Base-by-base conservation (phyloP, 1,139 yeast genomes). In the Hyphopichia khmerensis region DNA sequence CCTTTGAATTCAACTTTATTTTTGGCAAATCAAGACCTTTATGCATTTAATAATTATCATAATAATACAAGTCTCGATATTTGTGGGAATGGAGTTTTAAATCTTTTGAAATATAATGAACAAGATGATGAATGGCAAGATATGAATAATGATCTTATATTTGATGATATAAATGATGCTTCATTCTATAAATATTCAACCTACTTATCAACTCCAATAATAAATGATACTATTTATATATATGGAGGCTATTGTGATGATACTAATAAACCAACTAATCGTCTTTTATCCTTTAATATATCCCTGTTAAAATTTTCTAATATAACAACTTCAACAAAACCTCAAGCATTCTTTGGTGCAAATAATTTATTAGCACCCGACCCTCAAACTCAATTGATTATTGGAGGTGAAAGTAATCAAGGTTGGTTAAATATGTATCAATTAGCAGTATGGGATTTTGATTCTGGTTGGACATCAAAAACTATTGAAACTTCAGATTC, bases 371-470 rank as follows among this genome's bases (percentile, higher is more conserved):
- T 61, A 40, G 75, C 77, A 0, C 77, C 78, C 21, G 55, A 62
- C 31, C 65, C 74, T 1, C 69, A 62, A 41, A 59, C 60, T 15
- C 75, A 67, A 48, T 52, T 73, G 38, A 57, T 72, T 0, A 60
- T 73, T 41, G 79, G 77, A 0, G 79, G 79, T 2, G 58, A 66
- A 42, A 67, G 71, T 42, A 45, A 48, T 30, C 50, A 52, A 8
- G 76, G 76, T 0, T 73, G 78, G 78, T 54, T 73, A 36, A 71
- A 60, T 49, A 71, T 73, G 77, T 62, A 63, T 49, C 78, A 72
- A 50, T 53, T 73, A 33, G 78, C 78, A 2, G 67, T 75, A 0
- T 73, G 79, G 79, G 62, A 65, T 44, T 72, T 70, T 41, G 46
- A 50, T 33, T 57, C 74, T 21, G 79, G 79, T 0, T 73, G 79